Base-by-base conservation (phyloP, 345 rosid genomes). In the Citrus trifoliata region DNA sequence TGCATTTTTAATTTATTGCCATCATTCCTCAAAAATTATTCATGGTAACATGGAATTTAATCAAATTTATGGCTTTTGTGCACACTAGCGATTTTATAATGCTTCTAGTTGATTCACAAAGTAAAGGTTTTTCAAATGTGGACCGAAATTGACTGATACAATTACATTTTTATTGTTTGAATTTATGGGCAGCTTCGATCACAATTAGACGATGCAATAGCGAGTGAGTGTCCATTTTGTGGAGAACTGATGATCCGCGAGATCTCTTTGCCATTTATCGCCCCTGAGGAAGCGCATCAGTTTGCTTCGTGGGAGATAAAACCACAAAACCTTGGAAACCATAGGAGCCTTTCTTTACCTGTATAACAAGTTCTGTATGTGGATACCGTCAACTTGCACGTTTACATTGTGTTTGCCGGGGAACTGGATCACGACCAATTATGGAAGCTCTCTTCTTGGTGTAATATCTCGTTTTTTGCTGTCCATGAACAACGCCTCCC, bases 141-240 rank as follows among this genome's bases (percentile, higher is more conserved):
- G 42, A 60, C 48, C 28, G 28, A 60, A 25, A 64, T 18, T 28
- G 58, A 32, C 9, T 35, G 35, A 74, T 60, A 14, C 40, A 24
- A 25, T 38, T 71, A 42, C 75, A 25, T 78, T 46, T 53, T 79
- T 65, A 60, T 76, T 67, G 76, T 13, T 66, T 46, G 73, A 75
- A 22, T 69, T 22, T 13, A 73, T 78, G 73, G 76, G 66, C 97
- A 96, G 98, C 97, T 94, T 56, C 94, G 97, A 21, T 87, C 97
- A 71, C 93, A 93, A 84, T 80, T 96, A 79, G 99, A 96, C 33
- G 98, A 93, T 85, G 99, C 97, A 82, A 89, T 94, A 76, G 98
- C 98, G 37, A 87, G 93, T 7, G 97, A 96, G 82, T 94, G 99
- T 78, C 98, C 99, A 3, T 96, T 94, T 77, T 96, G 99, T 71